Percentiles rank a stretch among this genome's conserved stretches.
Evolutionary conservation across 176 grass and related monocot species (phyloP).

Genomic region (Aegilops umbellulata): DNA sequence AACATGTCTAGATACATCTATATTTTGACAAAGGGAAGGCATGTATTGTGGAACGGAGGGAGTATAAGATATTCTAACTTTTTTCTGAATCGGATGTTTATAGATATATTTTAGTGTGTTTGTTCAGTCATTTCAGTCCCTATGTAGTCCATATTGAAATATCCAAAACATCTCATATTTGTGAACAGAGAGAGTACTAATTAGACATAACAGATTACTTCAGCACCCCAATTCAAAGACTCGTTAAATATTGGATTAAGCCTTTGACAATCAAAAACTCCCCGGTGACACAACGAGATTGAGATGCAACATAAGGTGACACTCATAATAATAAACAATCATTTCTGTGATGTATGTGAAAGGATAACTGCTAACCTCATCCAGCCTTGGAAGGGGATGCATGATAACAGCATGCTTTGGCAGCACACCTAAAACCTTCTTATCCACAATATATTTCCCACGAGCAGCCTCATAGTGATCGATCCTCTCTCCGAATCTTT

Average conservation of each 20-base stretch:
- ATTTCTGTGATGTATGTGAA: background rate
- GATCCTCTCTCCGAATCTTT: constrained; percentile 91
- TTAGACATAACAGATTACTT: background rate
- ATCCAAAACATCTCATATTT: too few relatives aligned
- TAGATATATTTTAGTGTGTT: too few relatives aligned
- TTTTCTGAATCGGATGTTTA: too few relatives aligned
- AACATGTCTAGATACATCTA: too few relatives aligned
- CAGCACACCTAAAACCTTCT: constrained; percentile 75
- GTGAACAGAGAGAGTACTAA: background rate
- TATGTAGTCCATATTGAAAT: too few relatives aligned
- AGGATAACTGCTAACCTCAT: constrained; percentile 60
- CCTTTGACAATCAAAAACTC: background rate
- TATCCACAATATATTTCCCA: constrained; percentile 88
- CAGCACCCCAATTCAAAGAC: background rate
- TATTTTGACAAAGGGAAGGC: too few relatives aligned
- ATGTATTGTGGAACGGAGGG: too few relatives aligned
- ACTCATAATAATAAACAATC: background rate
- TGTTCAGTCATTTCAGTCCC: too few relatives aligned
- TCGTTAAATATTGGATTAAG: background rate
- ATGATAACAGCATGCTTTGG: constrained; percentile 85
- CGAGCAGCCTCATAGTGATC: constrained; percentile 88
- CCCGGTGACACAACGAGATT: background rate
- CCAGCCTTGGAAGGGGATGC: constrained; percentile 93
- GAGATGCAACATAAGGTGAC: background rate
- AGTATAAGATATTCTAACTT: too few relatives aligned